Evolutionary conservation across 1,284 basidiomycete genomes (phyloP).

Genomic region (Microbotryomycetes sp.): DNA sequence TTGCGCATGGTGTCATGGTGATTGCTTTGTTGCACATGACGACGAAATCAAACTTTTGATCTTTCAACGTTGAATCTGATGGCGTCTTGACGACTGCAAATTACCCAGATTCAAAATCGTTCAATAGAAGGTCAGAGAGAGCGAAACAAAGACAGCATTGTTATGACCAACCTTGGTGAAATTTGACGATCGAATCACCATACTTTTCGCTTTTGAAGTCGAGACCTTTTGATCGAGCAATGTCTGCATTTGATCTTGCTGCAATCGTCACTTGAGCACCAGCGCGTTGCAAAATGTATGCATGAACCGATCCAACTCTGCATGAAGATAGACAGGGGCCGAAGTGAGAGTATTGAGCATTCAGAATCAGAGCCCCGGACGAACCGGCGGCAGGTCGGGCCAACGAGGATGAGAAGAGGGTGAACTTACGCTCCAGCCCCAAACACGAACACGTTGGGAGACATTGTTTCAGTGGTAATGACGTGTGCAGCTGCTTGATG

Average conservation of each 20-base stretch:
- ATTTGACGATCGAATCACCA: slow-evolving; percentile 31
- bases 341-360: too few species aligned
- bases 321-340: background rate
- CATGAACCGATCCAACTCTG: slow-evolving; percentile 43
- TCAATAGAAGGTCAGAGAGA: too few species aligned
- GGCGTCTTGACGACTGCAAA: slow-evolving; percentile 38
- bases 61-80: slow-evolving; percentile 40
- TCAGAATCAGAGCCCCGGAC: too few species aligned
- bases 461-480: too few species aligned
- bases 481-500: too few species aligned
- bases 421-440: background rate
- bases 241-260: slow-evolving; percentile 46
- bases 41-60: slow-evolving; percentile 40
- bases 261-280: slow-evolving; percentile 46
- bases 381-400: too few species aligned
- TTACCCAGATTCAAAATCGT: too few species aligned
- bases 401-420: too few species aligned
- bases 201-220: slow-evolving; percentile 39
- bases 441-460: background rate
- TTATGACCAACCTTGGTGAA: slow-evolving; percentile 16
- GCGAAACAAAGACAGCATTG: too few species aligned
- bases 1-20: slow-evolving; percentile 42
- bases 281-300: slow-evolving; percentile 44
- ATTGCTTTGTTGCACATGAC: slow-evolving; percentile 46
- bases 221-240: slow-evolving; percentile 42